phyloP scores from a whole-genome alignment of 129 eudicot species.

The Pseudognaphalium luteoalbum region DNA sequence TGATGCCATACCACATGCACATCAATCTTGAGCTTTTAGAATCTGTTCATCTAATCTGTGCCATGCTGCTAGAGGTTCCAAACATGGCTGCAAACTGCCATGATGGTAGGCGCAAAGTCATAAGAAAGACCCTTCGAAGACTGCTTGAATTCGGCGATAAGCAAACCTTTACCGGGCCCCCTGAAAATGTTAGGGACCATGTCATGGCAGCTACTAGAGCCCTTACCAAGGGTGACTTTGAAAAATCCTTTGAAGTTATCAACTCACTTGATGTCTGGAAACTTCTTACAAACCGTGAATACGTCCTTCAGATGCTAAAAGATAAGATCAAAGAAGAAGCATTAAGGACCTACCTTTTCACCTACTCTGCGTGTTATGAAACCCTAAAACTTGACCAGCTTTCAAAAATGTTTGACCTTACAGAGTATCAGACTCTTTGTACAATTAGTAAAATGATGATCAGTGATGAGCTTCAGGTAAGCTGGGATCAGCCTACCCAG shows the following conservation, averaged over 20 bases:
- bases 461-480: constrained; percentile 75
- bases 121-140: constrained; percentile 76
- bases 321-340: constrained; percentile 82
- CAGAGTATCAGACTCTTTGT: constrained; percentile 56
- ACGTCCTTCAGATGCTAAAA: constrained; percentile 66
- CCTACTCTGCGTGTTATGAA: constrained; percentile 51
- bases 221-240: constrained; percentile 73
- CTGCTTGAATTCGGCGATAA: constrained; percentile 63
- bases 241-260: constrained; percentile 64
- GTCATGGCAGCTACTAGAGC: constrained; percentile 84
- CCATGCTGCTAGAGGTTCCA: constrained; percentile 89
- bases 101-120: constrained; percentile 62
- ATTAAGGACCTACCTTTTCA: constrained; percentile 67
- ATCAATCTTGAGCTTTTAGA: constrained; percentile 88
- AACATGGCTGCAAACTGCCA: constrained; percentile 82
- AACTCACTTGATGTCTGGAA: constrained; percentile 82
- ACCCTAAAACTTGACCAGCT: constrained; percentile 67
- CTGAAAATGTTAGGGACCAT: constrained; percentile 84
- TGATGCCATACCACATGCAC: constrained; percentile 98
- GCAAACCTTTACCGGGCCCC: constrained; percentile 77
- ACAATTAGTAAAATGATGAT: constrained; percentile 80
- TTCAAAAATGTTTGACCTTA: constrained; percentile 70
- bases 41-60: constrained; percentile 79
- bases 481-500: constrained; percentile 74
- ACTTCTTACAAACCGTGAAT: constrained; percentile 51